phyloP scores from a whole-genome alignment of 169 alveolate genomes.

The Theileria orientalis region DNA sequence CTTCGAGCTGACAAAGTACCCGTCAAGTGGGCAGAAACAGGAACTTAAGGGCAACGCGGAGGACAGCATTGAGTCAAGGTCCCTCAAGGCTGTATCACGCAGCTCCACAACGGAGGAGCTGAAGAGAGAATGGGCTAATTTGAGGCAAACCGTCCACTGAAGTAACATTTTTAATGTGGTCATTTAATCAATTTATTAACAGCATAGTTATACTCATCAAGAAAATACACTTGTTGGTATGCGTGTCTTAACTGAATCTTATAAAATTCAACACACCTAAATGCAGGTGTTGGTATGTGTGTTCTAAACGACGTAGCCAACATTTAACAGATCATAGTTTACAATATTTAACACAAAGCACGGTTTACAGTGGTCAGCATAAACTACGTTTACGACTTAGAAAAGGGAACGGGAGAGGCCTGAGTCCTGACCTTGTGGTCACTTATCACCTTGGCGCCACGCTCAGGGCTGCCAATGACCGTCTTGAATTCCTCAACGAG shows the following conservation, averaged over 20 bases:
- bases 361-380: too few relatives aligned
- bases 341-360: too few relatives aligned
- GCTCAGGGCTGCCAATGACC: conserved; percentile 57
- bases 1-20: background rate
- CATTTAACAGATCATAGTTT: too few relatives aligned
- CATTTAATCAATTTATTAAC: too few relatives aligned
- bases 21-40: too few relatives aligned
- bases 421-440: conserved; percentile 21
- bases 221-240: too few relatives aligned
- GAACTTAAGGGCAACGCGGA: too few relatives aligned
- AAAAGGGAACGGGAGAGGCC: too few relatives aligned
- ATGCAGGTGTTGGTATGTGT: background rate
- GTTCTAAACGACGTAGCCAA: background rate
- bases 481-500: conserved; percentile 57
- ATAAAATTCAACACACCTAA: background rate
- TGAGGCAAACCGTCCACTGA: background rate
- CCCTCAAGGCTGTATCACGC: background rate
- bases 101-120: background rate
- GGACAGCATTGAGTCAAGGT: background rate
- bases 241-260: background rate
- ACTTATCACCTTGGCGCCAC: conserved; percentile 38
- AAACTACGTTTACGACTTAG: too few relatives aligned
- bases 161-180: too few relatives aligned
- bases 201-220: too few relatives aligned
- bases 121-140: background rate